Conservation (phyloP, 768 basidiomycete species). For the Podaxis carcinomalis region DNA sequence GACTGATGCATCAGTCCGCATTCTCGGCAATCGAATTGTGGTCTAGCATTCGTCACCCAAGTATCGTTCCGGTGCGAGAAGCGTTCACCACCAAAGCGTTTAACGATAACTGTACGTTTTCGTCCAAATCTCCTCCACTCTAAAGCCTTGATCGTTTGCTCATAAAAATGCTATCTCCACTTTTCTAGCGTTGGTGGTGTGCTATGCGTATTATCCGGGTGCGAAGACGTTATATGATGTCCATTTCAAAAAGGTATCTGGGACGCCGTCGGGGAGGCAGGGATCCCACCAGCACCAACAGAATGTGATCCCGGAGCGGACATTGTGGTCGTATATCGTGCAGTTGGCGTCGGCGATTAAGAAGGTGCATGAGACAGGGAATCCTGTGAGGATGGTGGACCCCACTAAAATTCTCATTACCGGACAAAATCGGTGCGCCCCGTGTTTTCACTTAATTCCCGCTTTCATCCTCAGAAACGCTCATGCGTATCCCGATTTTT, state of each 20-base stretch:
- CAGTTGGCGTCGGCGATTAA: constrained; percentile 89
- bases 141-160: not conserved
- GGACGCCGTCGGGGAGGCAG: constrained; percentile 14
- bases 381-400: constrained; percentile 81
- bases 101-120: constrained; percentile 79
- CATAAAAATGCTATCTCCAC: not conserved
- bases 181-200: constrained; percentile 77
- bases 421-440: constrained; percentile 76
- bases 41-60: constrained; percentile 81
- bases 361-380: constrained; percentile 74
- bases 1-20: constrained; percentile 75
- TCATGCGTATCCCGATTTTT: not conserved
- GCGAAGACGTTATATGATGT: constrained; percentile 78
- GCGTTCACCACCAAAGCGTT: constrained; percentile 95
- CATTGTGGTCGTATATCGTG: constrained; percentile 89
- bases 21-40: constrained; percentile 83
- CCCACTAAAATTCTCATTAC: constrained; percentile 84
- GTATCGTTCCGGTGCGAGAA: constrained; percentile 77
- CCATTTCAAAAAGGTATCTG: constrained; percentile 57
- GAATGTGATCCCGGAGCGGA: constrained; percentile 63
- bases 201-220: constrained; percentile 85
- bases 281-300: constrained; percentile 19
- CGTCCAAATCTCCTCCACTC: not conserved
- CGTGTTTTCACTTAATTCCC: not conserved
- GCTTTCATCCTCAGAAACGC: not conserved